Base-by-base conservation (phyloP, 2,329 filamentous ascomycete species). In the Phoma sp. region DNA sequence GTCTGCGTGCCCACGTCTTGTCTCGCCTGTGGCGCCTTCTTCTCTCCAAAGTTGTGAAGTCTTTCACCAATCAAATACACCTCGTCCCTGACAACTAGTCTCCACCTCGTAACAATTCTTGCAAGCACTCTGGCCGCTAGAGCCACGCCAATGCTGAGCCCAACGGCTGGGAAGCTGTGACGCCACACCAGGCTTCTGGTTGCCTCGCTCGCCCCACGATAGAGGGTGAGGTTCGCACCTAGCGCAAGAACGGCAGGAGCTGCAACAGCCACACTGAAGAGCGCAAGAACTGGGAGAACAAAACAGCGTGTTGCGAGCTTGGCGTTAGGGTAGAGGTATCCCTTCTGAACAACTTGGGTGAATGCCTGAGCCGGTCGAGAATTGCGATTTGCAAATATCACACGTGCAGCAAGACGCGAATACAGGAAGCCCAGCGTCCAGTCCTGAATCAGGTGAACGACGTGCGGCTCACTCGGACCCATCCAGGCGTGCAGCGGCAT, bases 401-500 rank as follows among this genome's bases (percentile, higher is more conserved):
- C 78, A 35, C 89, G 88, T 15, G 86, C 84, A 0, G 85, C 85
- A 66, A 98, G 86, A 61, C 96, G 93, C 27, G 96, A 83, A 74
- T 96, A 97, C 3, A 99, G 82, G 21, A 99, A 84, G 4, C 95
- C 95, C 1, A 99, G 81, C 0, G 93, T 96, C 92, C 94, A 99
- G 54, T 93, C 88, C 72, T 98, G 94, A 37, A 98, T 88, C 58
- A 98, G 83, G 59, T 96, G 89, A 37, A 98, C 85, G 7, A 88
- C 90, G 70, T 96, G 91, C 15, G 76, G 74, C 46, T 78, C 81
- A 40, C 71, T 58, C n/a, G 71, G 71, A 3, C 70, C 74, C 25
- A 77, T 68, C 69, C 93, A 91, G 0, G 92, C 93, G 71, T 96
- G 90, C 3, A 96, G 78, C 0, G 95, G 95, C 45, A 98, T 84